Conservation (phyloP, 2,329 filamentous ascomycete genomes). For the Penicillium sp. region DNA sequence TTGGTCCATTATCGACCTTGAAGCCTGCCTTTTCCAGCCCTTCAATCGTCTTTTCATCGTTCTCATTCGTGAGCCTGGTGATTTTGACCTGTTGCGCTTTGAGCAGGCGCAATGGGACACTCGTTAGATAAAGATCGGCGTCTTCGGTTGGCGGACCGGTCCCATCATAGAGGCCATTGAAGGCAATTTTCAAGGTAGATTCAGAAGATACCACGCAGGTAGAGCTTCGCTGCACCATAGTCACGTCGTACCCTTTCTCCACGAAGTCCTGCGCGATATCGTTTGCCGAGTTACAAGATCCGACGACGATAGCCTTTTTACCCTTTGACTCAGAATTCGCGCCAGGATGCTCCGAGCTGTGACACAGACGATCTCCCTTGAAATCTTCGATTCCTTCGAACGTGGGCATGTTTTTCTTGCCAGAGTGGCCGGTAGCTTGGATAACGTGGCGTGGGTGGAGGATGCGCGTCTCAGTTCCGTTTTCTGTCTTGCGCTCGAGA, state of each 20-base stretch:
- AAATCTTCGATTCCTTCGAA: slow-evolving; percentile 55
- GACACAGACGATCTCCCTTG: slow-evolving; percentile 57
- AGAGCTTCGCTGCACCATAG: slow-evolving; percentile 66
- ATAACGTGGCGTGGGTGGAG: slow-evolving; percentile 63
- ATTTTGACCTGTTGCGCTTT: slow-evolving; percentile 57
- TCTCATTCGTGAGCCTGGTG: slow-evolving; percentile 38
- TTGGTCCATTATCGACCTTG: slow-evolving; percentile 57
- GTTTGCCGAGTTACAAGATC: slow-evolving; percentile 66
- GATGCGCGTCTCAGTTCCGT: slow-evolving; percentile 50
- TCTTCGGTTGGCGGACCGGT: slow-evolving; percentile 61
- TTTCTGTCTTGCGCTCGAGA: slow-evolving; percentile 44
- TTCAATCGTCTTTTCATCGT: slow-evolving; percentile 38
- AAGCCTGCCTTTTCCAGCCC: slow-evolving; percentile 58
- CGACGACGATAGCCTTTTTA: slow-evolving; percentile 64
- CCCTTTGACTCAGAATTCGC: slow-evolving; percentile 48
- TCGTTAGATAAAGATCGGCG: slow-evolving; percentile 60
- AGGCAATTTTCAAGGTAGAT: slow-evolving; percentile 51
- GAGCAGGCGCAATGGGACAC: slow-evolving; percentile 57
- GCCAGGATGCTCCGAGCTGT: slow-evolving; percentile 60
- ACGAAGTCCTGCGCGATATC: slow-evolving; percentile 68
- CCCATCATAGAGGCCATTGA: slow-evolving; percentile 52
- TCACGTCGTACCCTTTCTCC: slow-evolving; percentile 65
- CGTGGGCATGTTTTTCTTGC: slow-evolving; percentile 56
- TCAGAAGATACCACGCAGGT: slow-evolving; percentile 62
- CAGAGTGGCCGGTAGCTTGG: slow-evolving; percentile 66